Conservation (phyloP, 169 alveolate species). For the Plasmodium adleri region DNA sequence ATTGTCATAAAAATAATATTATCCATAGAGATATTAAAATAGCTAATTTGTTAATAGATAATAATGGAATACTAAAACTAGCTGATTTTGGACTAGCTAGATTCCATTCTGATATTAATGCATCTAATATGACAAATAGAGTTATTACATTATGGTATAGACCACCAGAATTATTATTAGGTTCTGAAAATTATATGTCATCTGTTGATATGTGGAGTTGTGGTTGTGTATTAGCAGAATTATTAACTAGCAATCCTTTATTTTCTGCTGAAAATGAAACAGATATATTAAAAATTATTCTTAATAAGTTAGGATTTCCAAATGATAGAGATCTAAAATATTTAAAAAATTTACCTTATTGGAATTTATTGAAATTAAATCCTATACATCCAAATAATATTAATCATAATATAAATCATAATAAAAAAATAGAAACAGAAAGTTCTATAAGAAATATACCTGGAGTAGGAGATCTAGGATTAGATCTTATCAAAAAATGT, state of each 20-base stretch:
- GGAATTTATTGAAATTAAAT: slow-evolving; percentile 78
- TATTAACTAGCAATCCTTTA: slow-evolving; percentile 91
- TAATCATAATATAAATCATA: slow-evolving; percentile 40
- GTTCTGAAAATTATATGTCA: slow-evolving; percentile 90
- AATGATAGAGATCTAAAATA: slow-evolving; percentile 77
- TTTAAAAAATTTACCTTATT: slow-evolving; percentile 80
- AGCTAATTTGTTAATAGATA: slow-evolving; percentile 92
- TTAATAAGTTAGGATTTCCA: slow-evolving; percentile 83
- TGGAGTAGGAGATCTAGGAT: slow-evolving; percentile 84
- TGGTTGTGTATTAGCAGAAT: slow-evolving; percentile 96
- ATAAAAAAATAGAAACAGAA: slow-evolving; percentile 80
- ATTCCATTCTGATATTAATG: slow-evolving; percentile 79
- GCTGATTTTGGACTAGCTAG: slow-evolving; percentile 98
- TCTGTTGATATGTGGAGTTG: slow-evolving; percentile 97
- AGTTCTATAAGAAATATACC: slow-evolving; percentile 77
- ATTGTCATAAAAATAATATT: slow-evolving; percentile 90
- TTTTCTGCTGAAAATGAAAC: slow-evolving; percentile 93
- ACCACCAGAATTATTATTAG: slow-evolving; percentile 97
- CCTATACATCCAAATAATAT: slow-evolving; percentile 84
- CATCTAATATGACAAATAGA: slow-evolving; percentile 92
- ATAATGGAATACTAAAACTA: slow-evolving; percentile 94
- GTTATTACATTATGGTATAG: slow-evolving; percentile 98
- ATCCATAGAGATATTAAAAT: slow-evolving; percentile 93
- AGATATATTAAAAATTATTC: slow-evolving; percentile 87
- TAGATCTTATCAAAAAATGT: slow-evolving; percentile 80